Base-by-base conservation (phyloP, 2,329 filamentous ascomycete genomes). In the Neophaeococcomyces aloes region DNA sequence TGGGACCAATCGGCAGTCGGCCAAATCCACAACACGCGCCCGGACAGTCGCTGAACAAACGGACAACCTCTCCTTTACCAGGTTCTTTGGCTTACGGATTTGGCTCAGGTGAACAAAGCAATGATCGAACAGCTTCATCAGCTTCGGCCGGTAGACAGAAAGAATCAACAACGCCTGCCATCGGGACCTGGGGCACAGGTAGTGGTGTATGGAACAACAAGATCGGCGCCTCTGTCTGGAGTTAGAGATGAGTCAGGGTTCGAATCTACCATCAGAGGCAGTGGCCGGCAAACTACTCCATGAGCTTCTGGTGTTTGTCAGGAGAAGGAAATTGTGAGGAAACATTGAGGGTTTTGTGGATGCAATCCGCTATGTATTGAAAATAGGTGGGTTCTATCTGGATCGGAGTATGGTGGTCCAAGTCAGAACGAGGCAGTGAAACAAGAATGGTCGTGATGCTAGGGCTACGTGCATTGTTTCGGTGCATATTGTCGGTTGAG, bases 1-100 rank as follows among this genome's bases (percentile, higher is more conserved):
- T 96, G 42, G 89, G 87, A 17, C 89, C 91, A 14, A 96, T 96
- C 55, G 91, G 91, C 51, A 95, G 89, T 46, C 82, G 91, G 34
- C 89, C 89, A 3, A 74, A 76, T 14, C 75, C 72, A 30, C 73
- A 71, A 27, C 64, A 65, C 40, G 56, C 65, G 7, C 60, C 70
- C 25, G 81, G 79, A 56, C 72, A 75, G 27, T 70, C 73, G 7
- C 62, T 85, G 53, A 83, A 74, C 64, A 91, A 91, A 65, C 84
- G 86, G 47, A 86, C 88, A 0, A 94, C 86, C 6, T 94, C 88
- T 2, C 88, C 89, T 42, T 74, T 94, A 23, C 81, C 87, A n/a
- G 93, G 87, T n/a, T 87, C 88, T 10, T 71, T 91, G 41, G 81
- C 81, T 61, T 80, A 82, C 18, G 48, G 50, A 3, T 55, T 55